Evolutionary conservation across 1,284 basidiomycete species (phyloP).

Genomic region (Boletus holoroseus): DNA sequence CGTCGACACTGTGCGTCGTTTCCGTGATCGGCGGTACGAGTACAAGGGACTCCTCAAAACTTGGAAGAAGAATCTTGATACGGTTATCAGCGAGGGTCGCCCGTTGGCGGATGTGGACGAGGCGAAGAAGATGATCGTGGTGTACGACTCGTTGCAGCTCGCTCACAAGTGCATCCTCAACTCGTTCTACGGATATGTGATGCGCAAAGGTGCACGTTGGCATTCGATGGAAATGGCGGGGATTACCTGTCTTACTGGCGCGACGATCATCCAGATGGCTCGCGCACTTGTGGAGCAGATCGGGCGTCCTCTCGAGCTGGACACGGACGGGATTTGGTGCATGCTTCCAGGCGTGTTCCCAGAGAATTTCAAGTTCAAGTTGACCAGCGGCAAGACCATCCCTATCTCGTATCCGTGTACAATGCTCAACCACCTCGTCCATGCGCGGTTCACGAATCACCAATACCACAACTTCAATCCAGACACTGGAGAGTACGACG

Average conservation of each 20-base stretch:
- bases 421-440: slow-evolving; percentile 98
- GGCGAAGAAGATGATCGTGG: slow-evolving; percentile 99
- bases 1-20: slow-evolving; percentile 95
- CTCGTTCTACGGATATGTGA: slow-evolving; percentile 99
- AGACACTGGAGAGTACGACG: slow-evolving; percentile 76
- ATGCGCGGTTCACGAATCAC: slow-evolving; percentile 94
- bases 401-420: slow-evolving; percentile 98
- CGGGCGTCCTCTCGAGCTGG: slow-evolving; percentile 93
- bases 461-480: slow-evolving; percentile 95
- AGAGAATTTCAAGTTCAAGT: slow-evolving; percentile 95
- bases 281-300: slow-evolving; percentile 96
- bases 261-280: slow-evolving; percentile 99
- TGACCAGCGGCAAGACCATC: slow-evolving; percentile 83
- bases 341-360: slow-evolving; percentile 99
- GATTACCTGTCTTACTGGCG: slow-evolving; percentile 98
- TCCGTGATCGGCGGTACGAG: slow-evolving; percentile 97
- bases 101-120: slow-evolving; percentile 87
- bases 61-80: slow-evolving; percentile 98
- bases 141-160: slow-evolving; percentile 99
- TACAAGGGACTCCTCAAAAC: slow-evolving; percentile 99
- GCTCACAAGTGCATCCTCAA: slow-evolving; percentile 99
- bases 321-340: slow-evolving; percentile 99
- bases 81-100: slow-evolving; percentile 58
- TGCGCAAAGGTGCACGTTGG: slow-evolving; percentile 99
- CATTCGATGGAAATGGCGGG: slow-evolving; percentile 99